Base-by-base conservation (phyloP, 805 yeast genomes). In the Ogataea siamensis region DNA sequence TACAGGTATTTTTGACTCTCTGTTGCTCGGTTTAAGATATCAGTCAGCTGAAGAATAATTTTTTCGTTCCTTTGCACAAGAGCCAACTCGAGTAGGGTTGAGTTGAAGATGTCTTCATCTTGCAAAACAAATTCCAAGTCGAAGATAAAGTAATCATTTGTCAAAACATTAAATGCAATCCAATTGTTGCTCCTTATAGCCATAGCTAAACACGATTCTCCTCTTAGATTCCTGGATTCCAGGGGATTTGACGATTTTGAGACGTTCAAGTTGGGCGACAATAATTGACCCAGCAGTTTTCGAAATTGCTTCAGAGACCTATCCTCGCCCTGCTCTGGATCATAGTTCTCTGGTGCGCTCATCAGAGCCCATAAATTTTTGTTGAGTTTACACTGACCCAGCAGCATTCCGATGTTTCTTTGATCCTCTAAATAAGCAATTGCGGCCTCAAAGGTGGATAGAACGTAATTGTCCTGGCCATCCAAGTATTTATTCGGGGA, bases 371-470 rank as follows among this genome's bases (percentile, higher is more conserved):
- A 82, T 25, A 81, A 63, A n/a, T 55, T 54, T 28, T 57, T 56
- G 56, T 86, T 87, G 2, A 52, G 53, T 2, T 54, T 54, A 0
- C 89, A 76, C 8, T 65, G 54, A 1, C 50, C 42, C 3, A 62
- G 51, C 33, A 83, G 58, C 3, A 58, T 54, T 2, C 61, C 60
- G 7, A 63, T 31, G 32, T 70, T 71, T 8, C 55, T 57, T 5
- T 44, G 37, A 24, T 70, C 61, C 22, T 62, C 62, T n/a, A 87
- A 65, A 52, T 83, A 91, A 39, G 65, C 76, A 7, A 87, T 53
- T 0, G 86, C 94, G 0, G 88, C 95, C 50, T 88, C 95, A 29
- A 88, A 66, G 5, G 95, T 87, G 30, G 95, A 82, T 10, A 87
- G 48, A 1, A 88, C 80, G 56, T 91, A 91, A n/a, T n/a, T n/a